These are phyloP conservation scores for Trichoderma gamsii DNA, from an alignment of 495 filamentous ascomycete species.

Conservation along the genomic window DNA sequence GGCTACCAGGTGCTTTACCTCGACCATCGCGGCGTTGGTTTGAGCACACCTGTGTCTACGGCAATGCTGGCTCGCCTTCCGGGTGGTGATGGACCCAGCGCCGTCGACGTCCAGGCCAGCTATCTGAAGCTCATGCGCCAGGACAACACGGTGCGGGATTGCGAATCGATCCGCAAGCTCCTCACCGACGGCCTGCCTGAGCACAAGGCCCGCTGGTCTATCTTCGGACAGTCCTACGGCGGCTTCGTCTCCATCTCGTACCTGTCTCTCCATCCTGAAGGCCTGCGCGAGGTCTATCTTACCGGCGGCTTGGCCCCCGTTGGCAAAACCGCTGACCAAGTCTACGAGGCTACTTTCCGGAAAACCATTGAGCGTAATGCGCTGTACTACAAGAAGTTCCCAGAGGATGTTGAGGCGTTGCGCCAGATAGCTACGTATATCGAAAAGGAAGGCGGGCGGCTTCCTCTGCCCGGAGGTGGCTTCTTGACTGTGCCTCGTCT, in stretches of 20 bases:
- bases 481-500: slow-evolving; percentile 63
- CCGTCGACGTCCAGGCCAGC: slow-evolving; percentile 51
- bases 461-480: slow-evolving; percentile 61
- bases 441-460: slow-evolving; percentile 39
- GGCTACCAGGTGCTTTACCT: slow-evolving; percentile 82
- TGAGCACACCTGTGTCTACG: slow-evolving; percentile 72
- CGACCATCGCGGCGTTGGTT: slow-evolving; percentile 83
- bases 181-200: slow-evolving; percentile 64
- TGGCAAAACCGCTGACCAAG: slow-evolving; percentile 60
- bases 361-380: slow-evolving; percentile 60
- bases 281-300: slow-evolving; percentile 74
- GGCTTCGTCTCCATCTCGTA: slow-evolving; percentile 81
- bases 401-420: slow-evolving; percentile 70
- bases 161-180: slow-evolving; percentile 72
- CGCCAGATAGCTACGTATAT: slow-evolving; percentile 60
- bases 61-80: slow-evolving; percentile 48
- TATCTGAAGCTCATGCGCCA: slow-evolving; percentile 86
- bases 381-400: slow-evolving; percentile 78
- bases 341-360: slow-evolving; percentile 65
- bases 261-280: slow-evolving; percentile 70
- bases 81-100: not conserved
- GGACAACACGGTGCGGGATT: slow-evolving; percentile 82
- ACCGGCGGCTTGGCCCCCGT: slow-evolving; percentile 78
- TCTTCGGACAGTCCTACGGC: slow-evolving; percentile 87
- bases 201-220: slow-evolving; percentile 70